Evolutionary conservation across 805 yeast genomes (phyloP), one percentile per base, ranked within the genome.

Genomic region (Yarrowia osloensis): DNA sequence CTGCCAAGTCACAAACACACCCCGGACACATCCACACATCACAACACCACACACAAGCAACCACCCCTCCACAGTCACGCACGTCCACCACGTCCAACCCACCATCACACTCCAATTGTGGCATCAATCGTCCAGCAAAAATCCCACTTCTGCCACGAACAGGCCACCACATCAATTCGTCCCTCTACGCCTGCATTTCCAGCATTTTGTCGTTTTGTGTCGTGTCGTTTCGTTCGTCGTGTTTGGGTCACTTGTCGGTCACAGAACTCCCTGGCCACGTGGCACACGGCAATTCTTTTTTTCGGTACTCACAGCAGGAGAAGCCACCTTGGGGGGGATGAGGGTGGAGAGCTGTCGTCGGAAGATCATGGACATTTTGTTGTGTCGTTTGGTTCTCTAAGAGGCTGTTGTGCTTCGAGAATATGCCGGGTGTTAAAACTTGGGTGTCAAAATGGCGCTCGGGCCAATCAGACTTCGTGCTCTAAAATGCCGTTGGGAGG

Each of bases 241-340:
- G 31, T 24, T 7, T 8, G 46, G 37, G 46, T 21, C 40, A 11
- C 26, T 46, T 31, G 22, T 17, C 55, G 37, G 33, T 15, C 35
- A n/a, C n/a, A 2, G 11, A 29, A 22, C 37, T 19, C 17, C 39
- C 5, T 31, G 26, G 31, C 65, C 40, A 40, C 52, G 40, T 33
- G 40, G 21, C 52, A 21, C 21, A 31, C n/a, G n/a, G 52, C 65
- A 26, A 21, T 15, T 29, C n/a, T 31, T 40, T 28, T 42, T 28
- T 22, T 28, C 15, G 22, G 37, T 57, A 84, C 93, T 75, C 85
- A 89, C 94, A 81, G 88, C 85, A 55, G 97, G 95, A 70, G 98
- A 92, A 68, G 97, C 98, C 77, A 94, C 88, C 94, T 94, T 94
- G 79, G 99, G 99, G 74, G 99, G 99, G 77, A 94, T 93, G 83